Evolutionary conservation across 2,329 filamentous ascomycete genomes (phyloP).

Genomic region (Aureobasidium sp.): DNA sequence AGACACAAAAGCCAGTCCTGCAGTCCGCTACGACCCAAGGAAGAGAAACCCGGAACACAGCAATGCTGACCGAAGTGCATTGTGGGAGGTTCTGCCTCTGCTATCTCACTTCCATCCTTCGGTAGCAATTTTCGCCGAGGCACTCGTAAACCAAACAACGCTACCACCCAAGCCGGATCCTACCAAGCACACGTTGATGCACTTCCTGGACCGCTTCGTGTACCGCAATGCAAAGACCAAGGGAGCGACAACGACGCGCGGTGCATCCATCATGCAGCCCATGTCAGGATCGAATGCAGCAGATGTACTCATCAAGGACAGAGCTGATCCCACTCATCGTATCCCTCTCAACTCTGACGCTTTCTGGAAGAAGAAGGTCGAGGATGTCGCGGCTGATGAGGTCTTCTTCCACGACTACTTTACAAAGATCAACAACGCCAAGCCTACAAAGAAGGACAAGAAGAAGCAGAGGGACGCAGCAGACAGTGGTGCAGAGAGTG

Average conservation of each 20-base stretch:
- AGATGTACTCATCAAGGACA: slow-evolving; percentile 55
- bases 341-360: slow-evolving; percentile 73
- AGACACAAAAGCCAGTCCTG: slow-evolving; percentile 23
- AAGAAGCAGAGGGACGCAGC: slow-evolving; percentile 41
- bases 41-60: slow-evolving; percentile 89
- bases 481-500: slow-evolving; percentile 38
- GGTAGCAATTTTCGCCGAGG: slow-evolving; percentile 72
- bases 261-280: slow-evolving; percentile 94
- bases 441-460: slow-evolving; percentile 50
- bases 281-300: slow-evolving; percentile 57
- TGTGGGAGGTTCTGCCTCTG: slow-evolving; percentile 86
- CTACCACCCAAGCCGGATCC: slow-evolving; percentile 85
- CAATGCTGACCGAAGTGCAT: slow-evolving; percentile 84
- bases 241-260: slow-evolving; percentile 52
- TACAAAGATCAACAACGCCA: slow-evolving; percentile 53
- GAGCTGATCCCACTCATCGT: slow-evolving; percentile 51
- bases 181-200: slow-evolving; percentile 80
- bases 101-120: slow-evolving; percentile 86
- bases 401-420: slow-evolving; percentile 99
- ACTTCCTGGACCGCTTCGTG: slow-evolving; percentile 97
- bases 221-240: slow-evolving; percentile 83
- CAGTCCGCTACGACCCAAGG: slow-evolving; percentile 64
- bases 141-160: slow-evolving; percentile 60
- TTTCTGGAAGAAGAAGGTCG: slow-evolving; percentile 88
- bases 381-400: slow-evolving; percentile 83